Base-by-base conservation (phyloP, 345 rosid species). In the Dipteronia dyeriana region DNA sequence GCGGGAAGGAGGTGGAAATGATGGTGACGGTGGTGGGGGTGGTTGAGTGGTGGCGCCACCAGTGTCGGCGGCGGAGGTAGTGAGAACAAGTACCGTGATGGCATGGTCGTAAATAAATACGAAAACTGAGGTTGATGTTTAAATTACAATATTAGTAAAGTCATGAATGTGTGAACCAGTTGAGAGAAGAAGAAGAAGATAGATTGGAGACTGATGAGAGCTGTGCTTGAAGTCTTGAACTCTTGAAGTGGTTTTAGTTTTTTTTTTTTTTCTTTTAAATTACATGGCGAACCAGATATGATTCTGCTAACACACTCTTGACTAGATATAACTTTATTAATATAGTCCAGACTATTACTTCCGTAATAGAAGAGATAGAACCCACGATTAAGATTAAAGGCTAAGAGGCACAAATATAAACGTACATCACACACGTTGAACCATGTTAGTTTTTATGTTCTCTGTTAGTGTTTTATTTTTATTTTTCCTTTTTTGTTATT, bases 101-200 rank as follows among this genome's bases (percentile, higher is more conserved):
- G 92, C 93, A 88, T 88, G 75, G 47, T 76, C 4, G 85, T 79
- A 67, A 79, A 82, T 77, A 20, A 17, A 22, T 29, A 14, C 19
- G 25, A 76, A 78, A 75, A 14, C n/a, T 62, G 70, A 68, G 66
- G 81, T 59, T 61, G 64, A 56, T 63, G 59, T 60, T 65, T 9
- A n/a, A 16, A 20, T 47, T 7, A 26, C 61, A 49, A 49, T 25
- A 43, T 61, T 43, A 64, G 61, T 1, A 12, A 64, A 64, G 49
- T n/a, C 70, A 63, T 47, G 45, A 29, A 7, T 19, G 54, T 25
- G 54, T 10, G 61, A n/a, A 17, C 6, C 1, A 2, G 29, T 9
- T 41, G 25, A 13, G 53, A 59, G 26, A 59, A 22, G 56, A 47
- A 22, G 56, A 47, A 22, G 22, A 22, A 59, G 68, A 34, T 34